Evolutionary conservation across 1,284 basidiomycete genomes (phyloP), one percentile per base, ranked within the genome.

Genomic region (Uromyces viciae-fabae): DNA sequence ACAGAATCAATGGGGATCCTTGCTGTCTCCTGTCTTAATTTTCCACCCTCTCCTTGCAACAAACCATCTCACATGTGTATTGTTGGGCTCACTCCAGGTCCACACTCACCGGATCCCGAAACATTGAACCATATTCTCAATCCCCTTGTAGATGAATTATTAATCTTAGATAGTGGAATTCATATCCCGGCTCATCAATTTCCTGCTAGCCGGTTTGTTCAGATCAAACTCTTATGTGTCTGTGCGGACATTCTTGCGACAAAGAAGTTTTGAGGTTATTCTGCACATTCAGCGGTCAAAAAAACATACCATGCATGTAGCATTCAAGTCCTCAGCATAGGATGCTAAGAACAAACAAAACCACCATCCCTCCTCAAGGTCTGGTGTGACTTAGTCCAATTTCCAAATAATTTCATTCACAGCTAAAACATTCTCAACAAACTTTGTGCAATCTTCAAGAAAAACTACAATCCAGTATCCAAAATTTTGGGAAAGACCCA

Each of bases 381-480:
- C n/a, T n/a, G n/a, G 68, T 68, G 19, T 22, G 54, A 42, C 40
- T 79, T 2, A 64, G 40, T n/a, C 75, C 75, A 19, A 78, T 78
- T 19, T n/a, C 54, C 17, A 68, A 79, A 42, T 64, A 78, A 42
- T 78, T 78, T 42, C 49, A 78, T 36, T 9, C 46, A 28, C 77
- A 79, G 52, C 40, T 79, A 1, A 79, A 52, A 2, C 54, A 52
- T 17, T 72, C 77, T 33, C 68, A 71, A 14, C 66, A 79, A 46
- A 79, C 77, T 4, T 28, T 79, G 33, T 58, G 36, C 11, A 28
- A 33, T n/a, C 66, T 79, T 19, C 77, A 79, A 46, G 77, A 79
- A 11, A 79, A 72, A 17, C 68, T 79, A 8, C 77, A 79, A 22
- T 9, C 36, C 1, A 68, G 62, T 17, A 42, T 79, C 14, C 66